Evolutionary conservation across 768 basidiomycete genomes (phyloP), one percentile per base, ranked within the genome.

Genomic region (Leccinum obscurum): DNA sequence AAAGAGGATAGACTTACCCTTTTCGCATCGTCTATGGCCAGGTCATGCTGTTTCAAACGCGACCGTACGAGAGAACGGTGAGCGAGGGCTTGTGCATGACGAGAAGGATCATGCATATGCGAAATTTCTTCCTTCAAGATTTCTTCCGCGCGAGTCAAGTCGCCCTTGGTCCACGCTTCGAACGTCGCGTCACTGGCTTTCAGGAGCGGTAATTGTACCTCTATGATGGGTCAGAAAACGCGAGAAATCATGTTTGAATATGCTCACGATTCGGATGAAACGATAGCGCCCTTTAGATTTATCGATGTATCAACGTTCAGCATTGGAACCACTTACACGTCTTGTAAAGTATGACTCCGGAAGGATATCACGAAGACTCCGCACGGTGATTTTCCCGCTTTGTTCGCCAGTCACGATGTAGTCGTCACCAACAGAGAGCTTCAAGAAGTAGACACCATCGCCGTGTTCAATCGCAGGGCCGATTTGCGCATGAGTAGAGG

Each of bases 21-120:
- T 39, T 41, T 60, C 0, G 58, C 62, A 30, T 64, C 63, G 3
- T 57, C 56, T 0, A 61, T 39, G n/a, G 58, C 63, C 20, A 24
- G 41, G 3, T 59, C 24, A 13, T 20, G 50, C 5, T 54, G 52
- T 6, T 37, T 28, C 9, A 26, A 28, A 14, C 49, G 62, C 1
- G 7, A 20, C 2, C 61, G 39, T 11, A 55, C 14, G 4, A 63
- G 20, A 7, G 61, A 22, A 0, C 53, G 62, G 6, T 46, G 32
- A 17, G 62, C 61, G 2, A 63, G 62, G 4, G 52, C n/a, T 3
- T 15, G 34, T 6, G 63, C 44, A 26, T 17, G 54, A 15, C n/a
- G 39, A 32, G 17, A 28, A 22, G 15, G 5, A 20, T 22, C 14
- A 1, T 28, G 26, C 0, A 26, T 13, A 6, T n/a, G 28, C 6